Evolutionary conservation across 1,284 basidiomycete species (phyloP), one percentile per base, ranked within the genome.

Genomic region (Cutaneotrichosporon cavernicola): DNA sequence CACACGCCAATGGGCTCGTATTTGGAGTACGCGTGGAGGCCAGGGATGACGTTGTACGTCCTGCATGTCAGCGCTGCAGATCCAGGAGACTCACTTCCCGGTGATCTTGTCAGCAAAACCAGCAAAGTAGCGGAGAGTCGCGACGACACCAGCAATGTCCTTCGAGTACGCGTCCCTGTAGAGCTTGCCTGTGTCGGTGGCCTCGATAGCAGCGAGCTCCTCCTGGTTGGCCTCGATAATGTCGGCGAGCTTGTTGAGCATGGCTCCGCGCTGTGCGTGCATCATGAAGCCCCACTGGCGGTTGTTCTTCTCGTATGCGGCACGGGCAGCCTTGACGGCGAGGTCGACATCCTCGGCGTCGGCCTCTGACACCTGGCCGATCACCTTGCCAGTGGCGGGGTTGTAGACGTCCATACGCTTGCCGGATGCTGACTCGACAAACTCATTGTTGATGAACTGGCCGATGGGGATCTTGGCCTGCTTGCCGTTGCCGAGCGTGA

Each of bases 1-100:
- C 80, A 83, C 63, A 97, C 93, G 70, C 95, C 96, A 71, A 97
- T 89, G 18, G 96, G 95, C 81, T 98, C 95, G 78, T 96, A 92
- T 34, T 88, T 85, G 14, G 91, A 90, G 81, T 91, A 94, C 16
- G 90, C 90, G 64, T 92, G 47, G n/a, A 56, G 53, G 47, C 63
- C 66, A 4, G 63, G 63, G 36, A 64, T 26, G 26, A 55, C 56
- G 46, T 63, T 67, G 61, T 60, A 65, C 14, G 66, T 67, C 21
- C 63, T 64, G 58, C 3, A 14, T 36, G 62, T 58, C 32, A 52
- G 61, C 26, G 0, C 40, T 32, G 56, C 56, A 1, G 9, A 11
- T 9, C 11, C 13, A 5, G 11, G 22, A 26, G 14, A 64, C 58
- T 60, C 46, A 65, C 76, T 90, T 85, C 18, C 92, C 92, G 31